phyloP scores from a whole-genome alignment of 2,329 filamentous ascomycete species.

The Epichloe coenophiala region DNA sequence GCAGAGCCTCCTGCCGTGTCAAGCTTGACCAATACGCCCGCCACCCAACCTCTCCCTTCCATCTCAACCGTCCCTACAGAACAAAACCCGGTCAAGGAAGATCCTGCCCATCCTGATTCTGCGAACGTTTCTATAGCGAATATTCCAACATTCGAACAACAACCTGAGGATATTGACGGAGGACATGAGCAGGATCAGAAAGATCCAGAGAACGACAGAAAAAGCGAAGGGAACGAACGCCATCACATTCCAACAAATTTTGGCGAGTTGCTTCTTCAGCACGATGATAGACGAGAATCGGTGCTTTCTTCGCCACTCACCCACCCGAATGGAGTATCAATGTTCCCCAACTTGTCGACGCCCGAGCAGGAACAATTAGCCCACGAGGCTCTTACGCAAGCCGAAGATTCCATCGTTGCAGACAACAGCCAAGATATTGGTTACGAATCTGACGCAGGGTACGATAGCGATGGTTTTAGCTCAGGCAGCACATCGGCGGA shows the following conservation, averaged over 20 bases:
- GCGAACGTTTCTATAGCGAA: background rate
- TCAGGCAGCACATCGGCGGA: slow-evolving; percentile 24
- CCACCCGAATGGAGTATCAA: slow-evolving; percentile 23
- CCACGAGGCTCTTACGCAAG: slow-evolving; percentile 22
- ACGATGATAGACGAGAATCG: slow-evolving; percentile 9
- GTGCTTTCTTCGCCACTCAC: slow-evolving; percentile 18
- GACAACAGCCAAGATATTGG: slow-evolving; percentile 15
- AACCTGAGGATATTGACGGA: background rate
- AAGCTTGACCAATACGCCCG: background rate
- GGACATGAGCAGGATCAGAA: background rate
- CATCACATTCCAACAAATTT: background rate
- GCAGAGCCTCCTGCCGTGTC: background rate
- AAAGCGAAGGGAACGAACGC: background rate
- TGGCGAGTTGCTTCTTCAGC: background rate
- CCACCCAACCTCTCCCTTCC: background rate
- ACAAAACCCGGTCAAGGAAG: background rate
- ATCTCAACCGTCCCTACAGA: background rate
- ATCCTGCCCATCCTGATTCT: background rate
- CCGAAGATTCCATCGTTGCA: slow-evolving; percentile 23
- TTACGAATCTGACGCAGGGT: slow-evolving; percentile 21
- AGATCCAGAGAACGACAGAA: background rate
- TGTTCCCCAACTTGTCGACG: slow-evolving; percentile 23
- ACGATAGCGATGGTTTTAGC: slow-evolving; percentile 22
- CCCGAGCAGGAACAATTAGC: slow-evolving; percentile 23
- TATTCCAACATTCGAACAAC: background rate